A percentile compares a stretch with the other conserved stretches of the same genome.
phyloP scores from a whole-genome alignment of 805 yeast species.

The Kuraishia piskuri region DNA sequence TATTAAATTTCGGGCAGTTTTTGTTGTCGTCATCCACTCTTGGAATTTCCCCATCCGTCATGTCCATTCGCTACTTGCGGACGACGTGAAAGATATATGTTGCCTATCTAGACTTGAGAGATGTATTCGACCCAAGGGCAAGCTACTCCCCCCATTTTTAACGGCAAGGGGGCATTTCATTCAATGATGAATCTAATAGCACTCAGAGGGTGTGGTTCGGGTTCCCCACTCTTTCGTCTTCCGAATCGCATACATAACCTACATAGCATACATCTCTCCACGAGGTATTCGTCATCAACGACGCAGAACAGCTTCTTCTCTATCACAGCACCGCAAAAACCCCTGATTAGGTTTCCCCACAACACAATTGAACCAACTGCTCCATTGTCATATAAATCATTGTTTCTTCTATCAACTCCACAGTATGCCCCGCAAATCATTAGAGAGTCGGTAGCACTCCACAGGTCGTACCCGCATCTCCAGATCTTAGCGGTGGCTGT shows the following conservation, averaged over 20 bases:
- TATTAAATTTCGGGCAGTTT: no score
- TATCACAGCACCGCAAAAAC: neutral
- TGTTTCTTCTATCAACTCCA: slow-evolving; percentile 21
- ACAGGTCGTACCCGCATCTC: slow-evolving; percentile 5
- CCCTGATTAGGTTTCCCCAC: neutral
- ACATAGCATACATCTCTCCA: neutral
- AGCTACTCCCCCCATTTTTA: no score
- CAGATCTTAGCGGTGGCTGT: slow-evolving; percentile 17
- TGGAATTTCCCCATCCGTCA: no score
- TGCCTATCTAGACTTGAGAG: no score
- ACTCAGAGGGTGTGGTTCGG: neutral
- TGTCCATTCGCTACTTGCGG: no score
- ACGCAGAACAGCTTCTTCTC: neutral
- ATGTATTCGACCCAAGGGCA: no score
- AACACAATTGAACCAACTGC: neutral
- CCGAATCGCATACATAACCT: neutral
- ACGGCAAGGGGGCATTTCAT: no score
- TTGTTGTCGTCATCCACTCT: no score
- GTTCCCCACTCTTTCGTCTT: neutral
- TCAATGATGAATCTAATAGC: neutral
- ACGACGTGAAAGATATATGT: no score
- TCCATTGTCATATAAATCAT: slow-evolving; percentile 6
- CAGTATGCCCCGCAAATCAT: slow-evolving; percentile 13
- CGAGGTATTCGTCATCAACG: neutral
- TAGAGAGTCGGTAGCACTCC: slow-evolving; percentile 7